These are phyloP conservation scores for Fusarium brachygibbosum DNA, from an alignment of 2,329 filamentous ascomycete genomes.

Conservation along the genomic window DNA sequence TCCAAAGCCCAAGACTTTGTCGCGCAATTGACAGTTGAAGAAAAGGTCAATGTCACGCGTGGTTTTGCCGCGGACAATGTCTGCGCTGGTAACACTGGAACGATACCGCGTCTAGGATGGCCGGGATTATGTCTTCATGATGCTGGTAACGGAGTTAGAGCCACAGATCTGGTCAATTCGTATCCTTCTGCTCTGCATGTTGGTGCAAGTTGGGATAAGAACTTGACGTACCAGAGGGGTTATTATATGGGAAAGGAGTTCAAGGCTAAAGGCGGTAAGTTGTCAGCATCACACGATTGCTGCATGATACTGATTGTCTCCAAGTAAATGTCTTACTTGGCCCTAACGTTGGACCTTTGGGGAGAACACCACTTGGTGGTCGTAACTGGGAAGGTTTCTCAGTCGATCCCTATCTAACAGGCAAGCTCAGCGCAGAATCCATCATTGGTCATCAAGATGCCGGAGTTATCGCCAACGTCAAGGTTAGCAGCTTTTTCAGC, in stretches of 20 bases:
- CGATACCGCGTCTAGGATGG: constrained; percentile 60
- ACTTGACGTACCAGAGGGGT: constrained; percentile 65
- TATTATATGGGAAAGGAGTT: constrained; percentile 70
- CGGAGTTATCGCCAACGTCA: constrained; percentile 84
- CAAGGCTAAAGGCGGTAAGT: constrained; percentile 68
- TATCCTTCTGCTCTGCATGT: constrained; percentile 64
- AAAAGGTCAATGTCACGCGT: constrained; percentile 69
- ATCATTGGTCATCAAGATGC: constrained; percentile 82
- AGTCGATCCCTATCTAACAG: constrained; percentile 77
- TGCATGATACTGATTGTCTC: neutral
- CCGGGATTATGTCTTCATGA: constrained; percentile 65
- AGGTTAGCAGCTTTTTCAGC: constrained; percentile 49
- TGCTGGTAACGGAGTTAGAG: constrained; percentile 64
- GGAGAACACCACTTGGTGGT: constrained; percentile 77
- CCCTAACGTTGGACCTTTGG: constrained; percentile 77
- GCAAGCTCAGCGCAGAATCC: constrained; percentile 77
- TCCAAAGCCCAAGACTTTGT: constrained; percentile 69
- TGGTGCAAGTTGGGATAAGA: constrained; percentile 67
- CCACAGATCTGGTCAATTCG: constrained; percentile 62
- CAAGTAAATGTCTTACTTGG: constrained; percentile 76
- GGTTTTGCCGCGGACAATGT: constrained; percentile 66
- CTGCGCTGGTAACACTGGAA: constrained; percentile 64
- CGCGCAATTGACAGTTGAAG: constrained; percentile 73
- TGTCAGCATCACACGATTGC: accelerated
- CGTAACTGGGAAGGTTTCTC: constrained; percentile 84